Evolutionary conservation across 208 protist genomes (phyloP), one percentile per base, ranked within the genome.

Genomic region (Leptomonas pyrrhocoris): DNA sequence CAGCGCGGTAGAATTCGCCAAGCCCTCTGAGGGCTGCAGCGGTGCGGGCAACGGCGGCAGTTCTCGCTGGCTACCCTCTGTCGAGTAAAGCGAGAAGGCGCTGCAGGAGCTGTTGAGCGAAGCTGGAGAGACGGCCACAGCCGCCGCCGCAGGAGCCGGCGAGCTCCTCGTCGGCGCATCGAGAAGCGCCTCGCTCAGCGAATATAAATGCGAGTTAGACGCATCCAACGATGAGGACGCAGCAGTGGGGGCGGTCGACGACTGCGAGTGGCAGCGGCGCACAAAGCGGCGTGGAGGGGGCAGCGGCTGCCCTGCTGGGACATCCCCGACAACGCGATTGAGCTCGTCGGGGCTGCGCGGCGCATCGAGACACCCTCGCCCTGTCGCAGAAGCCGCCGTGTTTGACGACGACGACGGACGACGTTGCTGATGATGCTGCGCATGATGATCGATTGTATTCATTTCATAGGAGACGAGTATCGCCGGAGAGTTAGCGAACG

Each of bases 41-140:
- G 34, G 48, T 2, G 38, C 19, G 9, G 65, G 64, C 30, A 34
- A 56, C 46, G 16, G 42, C 8, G 72, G 64, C 21, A 62, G 18
- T 28, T 77, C 64, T 8, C 23, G 43, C 49, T 19, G n/a, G 28
- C 34, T 50, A 64, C 72, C 72, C 43, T 71, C 64, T 2, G 63
- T 56, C 1, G 72, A 77, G 56, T 72, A 67, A n/a, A 77, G 64
- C 2, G 72, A 67, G 16, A 68, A 80, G 19, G 67, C 56, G 28
- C 68, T 72, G 60, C 66, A 60, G n/a, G 56, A 67, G 55, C 62
- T 74, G 30, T 55, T 54, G n/a, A 30, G 45, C 9, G 51, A 68
- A 15, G 40, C 7, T 2, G 49, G 40, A 19, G 55, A 61, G 42
- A 5, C 5, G 0, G 68, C 28, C 46, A 28, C 2, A 5, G 16